These are phyloP conservation scores for Phytophthora sp. DNA, from an alignment of 352 stramenopile genomes.

Conservation along the genomic window DNA sequence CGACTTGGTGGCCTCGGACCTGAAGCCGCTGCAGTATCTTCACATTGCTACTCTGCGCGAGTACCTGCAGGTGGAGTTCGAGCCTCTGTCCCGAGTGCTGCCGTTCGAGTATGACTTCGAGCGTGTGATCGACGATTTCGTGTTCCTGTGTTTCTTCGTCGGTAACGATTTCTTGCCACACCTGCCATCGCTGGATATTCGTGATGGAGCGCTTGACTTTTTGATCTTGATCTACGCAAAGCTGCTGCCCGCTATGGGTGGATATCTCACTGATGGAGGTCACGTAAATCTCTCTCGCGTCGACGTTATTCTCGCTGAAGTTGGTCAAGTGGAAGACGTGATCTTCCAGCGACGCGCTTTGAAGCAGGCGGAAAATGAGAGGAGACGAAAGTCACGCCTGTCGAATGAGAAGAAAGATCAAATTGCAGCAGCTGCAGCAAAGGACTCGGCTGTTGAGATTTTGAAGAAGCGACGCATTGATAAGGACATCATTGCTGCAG, in stretches of 20 bases:
- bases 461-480: slow-evolving; percentile 79
- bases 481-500: slow-evolving; percentile 61
- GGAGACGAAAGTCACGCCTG: slow-evolving; percentile 66
- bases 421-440: slow-evolving; percentile 59
- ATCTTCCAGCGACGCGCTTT: slow-evolving; percentile 91
- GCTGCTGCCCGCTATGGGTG: slow-evolving; percentile 80
- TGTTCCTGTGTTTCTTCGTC: slow-evolving; percentile 99
- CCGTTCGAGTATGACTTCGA: slow-evolving; percentile 97
- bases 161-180: slow-evolving; percentile 99
- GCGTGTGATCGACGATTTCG: slow-evolving; percentile 98
- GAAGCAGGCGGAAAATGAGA: slow-evolving; percentile 87
- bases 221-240: slow-evolving; percentile 98
- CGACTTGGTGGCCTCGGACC: slow-evolving; percentile 78
- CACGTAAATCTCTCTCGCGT: slow-evolving; percentile 95
- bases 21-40: slow-evolving; percentile 94
- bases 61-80: slow-evolving; percentile 95
- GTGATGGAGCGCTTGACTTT: slow-evolving; percentile 98
- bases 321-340: slow-evolving; percentile 96
- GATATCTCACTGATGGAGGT: slow-evolving; percentile 96
- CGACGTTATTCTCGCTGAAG: slow-evolving; percentile 96
- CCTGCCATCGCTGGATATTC: slow-evolving; percentile 98
- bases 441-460: slow-evolving; percentile 79
- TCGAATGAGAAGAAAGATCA: slow-evolving; percentile 79
- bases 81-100: slow-evolving; percentile 72
- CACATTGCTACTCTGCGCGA: slow-evolving; percentile 94